phyloP scores from a whole-genome alignment of 2,329 filamentous ascomycete species.

The Phialophora expanda region DNA sequence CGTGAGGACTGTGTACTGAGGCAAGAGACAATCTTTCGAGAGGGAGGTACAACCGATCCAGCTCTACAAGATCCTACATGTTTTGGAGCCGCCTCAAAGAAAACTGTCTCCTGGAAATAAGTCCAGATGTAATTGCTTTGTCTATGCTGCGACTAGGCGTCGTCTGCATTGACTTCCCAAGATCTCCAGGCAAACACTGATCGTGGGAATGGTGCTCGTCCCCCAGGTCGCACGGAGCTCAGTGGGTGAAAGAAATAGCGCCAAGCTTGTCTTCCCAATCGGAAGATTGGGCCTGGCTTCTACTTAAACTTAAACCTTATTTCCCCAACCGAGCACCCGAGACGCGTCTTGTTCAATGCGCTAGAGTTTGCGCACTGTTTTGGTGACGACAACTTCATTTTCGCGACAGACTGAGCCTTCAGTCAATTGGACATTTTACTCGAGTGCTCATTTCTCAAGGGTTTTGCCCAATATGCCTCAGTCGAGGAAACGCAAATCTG shows the following conservation, averaged over 20 bases:
- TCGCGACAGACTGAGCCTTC: background rate
- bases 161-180: too few species aligned
- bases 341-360: background rate
- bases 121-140: background rate
- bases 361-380: background rate
- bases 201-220: too few species aligned
- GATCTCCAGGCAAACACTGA: too few species aligned
- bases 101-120: background rate
- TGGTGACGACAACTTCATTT: background rate
- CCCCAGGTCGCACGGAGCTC: background rate
- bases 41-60: background rate
- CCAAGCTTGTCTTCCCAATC: background rate
- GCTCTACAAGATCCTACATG: background rate
- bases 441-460: background rate
- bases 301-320: constrained; percentile 4
- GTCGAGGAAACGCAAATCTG: constrained; percentile 31
- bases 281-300: background rate
- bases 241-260: background rate
- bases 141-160: background rate
- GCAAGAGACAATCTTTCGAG: background rate
- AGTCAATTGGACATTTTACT: background rate
- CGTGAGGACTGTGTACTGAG: background rate
- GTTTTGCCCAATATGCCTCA: background rate
- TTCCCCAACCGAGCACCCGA: background rate
- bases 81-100: background rate